A percentile compares a stretch with the other conserved stretches of the same genome.
These are phyloP conservation scores for Fomitopsis schrenkii DNA, from an alignment of 1,284 basidiomycete species.

Conservation along the genomic window DNA sequence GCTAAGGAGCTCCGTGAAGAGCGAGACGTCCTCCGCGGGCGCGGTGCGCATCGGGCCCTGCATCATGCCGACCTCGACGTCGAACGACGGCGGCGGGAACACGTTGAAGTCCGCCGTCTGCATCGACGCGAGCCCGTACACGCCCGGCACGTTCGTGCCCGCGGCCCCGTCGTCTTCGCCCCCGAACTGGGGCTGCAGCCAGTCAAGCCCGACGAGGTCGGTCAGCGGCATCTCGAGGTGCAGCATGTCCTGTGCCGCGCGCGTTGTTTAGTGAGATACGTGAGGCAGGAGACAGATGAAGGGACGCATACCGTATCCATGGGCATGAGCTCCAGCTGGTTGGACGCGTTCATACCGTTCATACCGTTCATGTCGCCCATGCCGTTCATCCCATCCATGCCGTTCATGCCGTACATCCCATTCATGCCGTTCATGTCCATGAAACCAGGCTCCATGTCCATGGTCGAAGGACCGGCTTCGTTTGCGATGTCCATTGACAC, in stretches of 20 bases:
- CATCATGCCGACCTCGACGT: background rate
- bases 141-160: background rate
- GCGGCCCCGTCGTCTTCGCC: background rate
- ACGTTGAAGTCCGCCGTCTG: conserved; percentile 1
- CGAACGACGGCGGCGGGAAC: background rate
- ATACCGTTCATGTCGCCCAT: no score
- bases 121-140: background rate
- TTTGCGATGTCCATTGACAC: background rate
- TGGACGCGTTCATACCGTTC: background rate
- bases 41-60: background rate
- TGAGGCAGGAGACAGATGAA: no score
- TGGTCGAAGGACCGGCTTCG: background rate
- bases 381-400: no score
- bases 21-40: background rate
- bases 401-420: no score
- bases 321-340: background rate
- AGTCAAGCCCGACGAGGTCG: background rate
- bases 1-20: conserved; percentile 7
- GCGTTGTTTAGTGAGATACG: background rate
- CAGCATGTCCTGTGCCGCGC: background rate
- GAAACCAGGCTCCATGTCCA: background rate
- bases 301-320: background rate
- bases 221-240: background rate
- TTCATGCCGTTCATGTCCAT: background rate
- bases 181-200: background rate